Evolutionary conservation across 129 eudicot genomes (phyloP), one percentile per base, ranked within the genome.

Genomic region (Flaveria trinervia): DNA sequence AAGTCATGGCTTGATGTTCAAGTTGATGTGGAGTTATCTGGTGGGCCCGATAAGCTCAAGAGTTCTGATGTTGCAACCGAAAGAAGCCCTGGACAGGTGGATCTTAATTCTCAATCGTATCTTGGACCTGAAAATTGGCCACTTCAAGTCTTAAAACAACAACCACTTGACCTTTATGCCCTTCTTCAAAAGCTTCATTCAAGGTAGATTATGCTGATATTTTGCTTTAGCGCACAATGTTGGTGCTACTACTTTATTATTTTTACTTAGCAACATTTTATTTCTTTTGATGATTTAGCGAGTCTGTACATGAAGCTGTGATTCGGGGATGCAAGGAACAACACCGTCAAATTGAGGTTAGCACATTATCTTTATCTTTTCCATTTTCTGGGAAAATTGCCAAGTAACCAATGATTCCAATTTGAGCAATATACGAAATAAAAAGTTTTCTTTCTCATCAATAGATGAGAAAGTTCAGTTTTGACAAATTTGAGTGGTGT

Each of bases 161-260:
- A 91, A 76, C 97, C 99, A 28, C 85, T 84, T 64, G 65, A 84
- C 75, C 89, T 94, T 84, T 68, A 91, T 75, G 83, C 99, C 15
- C 99, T 94, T 71, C 93, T 94, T 70, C 97, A 94, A 84, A 94
- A 94, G 76, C 99, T 94, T 83, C 93, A 94, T 80, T 91, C 97
- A 70, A 88, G 92, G 99, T 91, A 86, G 82, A 28, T 7, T 7
- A 62, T 30, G 2, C 26, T 68, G 18, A 43, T 43, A 16, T 46
- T 30, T 60, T 59, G 13, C 65, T 76, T 72, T 20, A 39, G 78
- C 4, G 44, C 66, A 44, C 7, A 16, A 33, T 50, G 7, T 11
- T 70, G 52, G 52, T 45, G 70, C 48, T 23, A 28, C 44, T 60
- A 23, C n/a, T 9, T 54, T 4, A 25, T 2, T 45, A 13, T 43